Base-by-base conservation (phyloP, 257 asterid species). In the Scutellaria minor region DNA sequence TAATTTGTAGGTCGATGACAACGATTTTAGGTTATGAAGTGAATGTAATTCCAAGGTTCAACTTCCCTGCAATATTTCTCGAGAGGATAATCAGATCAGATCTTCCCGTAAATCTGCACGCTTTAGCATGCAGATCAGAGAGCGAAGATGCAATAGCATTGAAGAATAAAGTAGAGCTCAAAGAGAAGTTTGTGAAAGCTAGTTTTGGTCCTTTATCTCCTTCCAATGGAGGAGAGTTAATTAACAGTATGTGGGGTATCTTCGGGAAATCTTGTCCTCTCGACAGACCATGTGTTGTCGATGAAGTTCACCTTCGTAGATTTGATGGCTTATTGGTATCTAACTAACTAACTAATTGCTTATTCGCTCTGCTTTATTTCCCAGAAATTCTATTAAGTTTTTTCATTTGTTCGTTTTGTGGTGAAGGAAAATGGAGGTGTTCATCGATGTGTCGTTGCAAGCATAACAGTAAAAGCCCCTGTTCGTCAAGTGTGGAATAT, bases 391-490 rank as follows among this genome's bases (percentile, higher is more conserved):
- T 20, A 18, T 70, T 41, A 24, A 59, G 14, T 31, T 70, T 6
- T 40, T 10, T 37, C 40, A 11, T 10, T 11, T 6, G 13, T 46
- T 55, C 58, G 39, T 69, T 78, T 83, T 77, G 39, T 15, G 24
- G 13, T 86, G 83, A 82, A 93, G 98, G 98, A 93, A 89, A 83
- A 93, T 72, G 98, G 97, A 50, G 98, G 98, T 71, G 98, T 90
- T 69, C 98, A 93, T 76, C 88, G 96, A 24, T 86, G 97, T 9
- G 98, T 93, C 50, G 85, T 93, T 76, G 98, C 98, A 61, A 86
- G 96, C 88, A 90, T 91, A 71, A 93, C 97, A 11, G 98, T 93
- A 63, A 91, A 91, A 74, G 97, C 96, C 44, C 86, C 97, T 11
- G 90, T 91, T 60, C 94, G 83, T 60, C 88, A 93, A 80, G 95